Base-by-base conservation (phyloP, 192 early-diverging fungal species). In the Backusella circina region DNA sequence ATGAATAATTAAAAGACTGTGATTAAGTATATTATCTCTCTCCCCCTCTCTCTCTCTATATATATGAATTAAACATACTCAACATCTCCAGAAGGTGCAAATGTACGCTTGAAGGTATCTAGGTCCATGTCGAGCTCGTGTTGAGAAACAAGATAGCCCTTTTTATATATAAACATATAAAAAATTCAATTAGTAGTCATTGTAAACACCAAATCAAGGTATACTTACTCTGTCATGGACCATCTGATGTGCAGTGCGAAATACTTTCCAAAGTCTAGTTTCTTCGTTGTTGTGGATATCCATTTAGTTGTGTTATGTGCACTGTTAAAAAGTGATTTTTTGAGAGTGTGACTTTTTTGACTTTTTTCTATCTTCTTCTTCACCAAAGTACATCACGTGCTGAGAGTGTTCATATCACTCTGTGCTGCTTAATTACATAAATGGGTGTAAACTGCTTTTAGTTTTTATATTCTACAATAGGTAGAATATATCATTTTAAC, bases 221-320 rank as follows among this genome's bases (percentile, higher is more conserved):
- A 23, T 32, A 65, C 77, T 77, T 83, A 92, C 93, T 87, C 97
- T 81, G 84, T 97, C 94, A 57, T 83, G 76, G 73, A 95, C 92
- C 91, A 99, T 93, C 83, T 98, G 88, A 79, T 96, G 93, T 21
- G 95, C 84, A 2, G 97, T 99, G 70, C 90, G 86, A 85, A 91
- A 96, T 18, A 96, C 94, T 75, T 92, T 91, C 90, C 89, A 94
- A 75, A 95, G 80, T 51, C 92, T 85, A 33, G 92, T 87, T 44
- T 91, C 81, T 84, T 95, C 93, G 70, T 72, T 82, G 47, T 70
- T 70, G 12, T 70, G 33, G 13, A 38, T 7, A 44, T 70, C 69
- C 69, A 70, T 70, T 30, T n/a, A n/a, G 1, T 41, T 69, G 44
- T 35, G 33, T 35, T 35, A 5, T 35, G 5, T 35, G 2, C 33